Evolutionary conservation across 2,329 filamentous ascomycete species (phyloP).

Genomic region (Trichophyton benhamiae): DNA sequence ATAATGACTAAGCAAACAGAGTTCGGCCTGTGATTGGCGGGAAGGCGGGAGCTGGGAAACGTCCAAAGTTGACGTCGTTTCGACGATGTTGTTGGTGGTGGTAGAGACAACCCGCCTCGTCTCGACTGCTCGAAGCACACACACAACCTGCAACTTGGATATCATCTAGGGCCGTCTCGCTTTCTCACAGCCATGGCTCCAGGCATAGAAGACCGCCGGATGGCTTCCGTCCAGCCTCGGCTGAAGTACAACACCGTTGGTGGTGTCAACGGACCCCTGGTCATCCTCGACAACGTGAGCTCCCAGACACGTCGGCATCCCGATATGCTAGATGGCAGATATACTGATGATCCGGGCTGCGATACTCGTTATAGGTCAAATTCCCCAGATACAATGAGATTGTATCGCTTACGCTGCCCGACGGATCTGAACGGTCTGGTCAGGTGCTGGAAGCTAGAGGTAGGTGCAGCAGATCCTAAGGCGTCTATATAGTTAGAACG

Average conservation of each 20-base stretch:
- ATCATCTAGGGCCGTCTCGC: neutral
- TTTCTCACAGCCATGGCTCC: conserved; percentile 25
- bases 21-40: neutral
- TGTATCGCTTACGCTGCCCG: conserved; percentile 84
- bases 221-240: conserved; percentile 50
- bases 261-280: conserved; percentile 93
- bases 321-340: neutral
- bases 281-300: conserved; percentile 89
- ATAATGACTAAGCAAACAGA: neutral
- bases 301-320: neutral
- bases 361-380: conserved; percentile 60
- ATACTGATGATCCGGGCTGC: neutral
- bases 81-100: neutral
- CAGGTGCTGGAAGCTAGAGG: conserved; percentile 97
- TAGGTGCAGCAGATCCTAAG: conserved; percentile 32
- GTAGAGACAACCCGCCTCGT: neutral
- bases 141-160: neutral
- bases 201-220: conserved; percentile 34
- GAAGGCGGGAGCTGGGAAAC: neutral
- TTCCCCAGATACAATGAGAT: conserved; percentile 97
- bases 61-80: neutral
- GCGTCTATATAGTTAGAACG: neutral
- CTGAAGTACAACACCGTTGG: conserved; percentile 97
- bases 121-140: neutral
- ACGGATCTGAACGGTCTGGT: conserved; percentile 85